These are phyloP conservation scores for Globisporangium nagaii DNA, from an alignment of 352 stramenopile genomes.

Conservation along the genomic window DNA sequence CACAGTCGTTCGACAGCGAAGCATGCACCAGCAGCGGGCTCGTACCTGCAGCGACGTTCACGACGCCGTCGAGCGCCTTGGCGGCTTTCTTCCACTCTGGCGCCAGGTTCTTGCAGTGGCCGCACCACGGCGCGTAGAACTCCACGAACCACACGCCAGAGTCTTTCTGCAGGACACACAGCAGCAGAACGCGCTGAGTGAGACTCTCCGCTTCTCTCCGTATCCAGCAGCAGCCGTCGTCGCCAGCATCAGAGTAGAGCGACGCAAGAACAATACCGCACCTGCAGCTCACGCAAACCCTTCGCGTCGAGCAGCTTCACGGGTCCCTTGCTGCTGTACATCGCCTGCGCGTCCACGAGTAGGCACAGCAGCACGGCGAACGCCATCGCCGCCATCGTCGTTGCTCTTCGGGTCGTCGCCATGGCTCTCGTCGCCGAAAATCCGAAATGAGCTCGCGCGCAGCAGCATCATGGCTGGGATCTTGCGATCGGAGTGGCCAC, in stretches of 20 bases:
- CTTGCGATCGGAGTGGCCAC: conserved; percentile 5
- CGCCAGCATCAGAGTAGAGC: no score
- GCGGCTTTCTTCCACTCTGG: conserved; percentile 91
- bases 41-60: conserved; percentile 81
- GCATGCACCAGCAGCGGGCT: background rate
- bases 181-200: no score
- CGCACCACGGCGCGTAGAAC: conserved; percentile 95
- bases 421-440: conserved; percentile 7
- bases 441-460: conserved; percentile 4
- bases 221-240: no score
- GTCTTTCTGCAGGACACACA: conserved; percentile 33
- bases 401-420: conserved; percentile 7
- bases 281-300: conserved; percentile 64
- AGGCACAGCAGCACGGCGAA: conserved; percentile 21
- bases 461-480: background rate
- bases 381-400: conserved; percentile 21
- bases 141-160: conserved; percentile 90
- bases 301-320: conserved; percentile 72
- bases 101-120: conserved; percentile 91
- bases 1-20: no score
- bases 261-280: conserved; percentile 6
- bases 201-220: no score
- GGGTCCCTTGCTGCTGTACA: conserved; percentile 62
- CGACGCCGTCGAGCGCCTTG: conserved; percentile 82
- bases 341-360: conserved; percentile 23